Evolutionary conservation across 768 basidiomycete genomes (phyloP), one percentile per base, ranked within the genome.

Genomic region (Clavulina sp.): DNA sequence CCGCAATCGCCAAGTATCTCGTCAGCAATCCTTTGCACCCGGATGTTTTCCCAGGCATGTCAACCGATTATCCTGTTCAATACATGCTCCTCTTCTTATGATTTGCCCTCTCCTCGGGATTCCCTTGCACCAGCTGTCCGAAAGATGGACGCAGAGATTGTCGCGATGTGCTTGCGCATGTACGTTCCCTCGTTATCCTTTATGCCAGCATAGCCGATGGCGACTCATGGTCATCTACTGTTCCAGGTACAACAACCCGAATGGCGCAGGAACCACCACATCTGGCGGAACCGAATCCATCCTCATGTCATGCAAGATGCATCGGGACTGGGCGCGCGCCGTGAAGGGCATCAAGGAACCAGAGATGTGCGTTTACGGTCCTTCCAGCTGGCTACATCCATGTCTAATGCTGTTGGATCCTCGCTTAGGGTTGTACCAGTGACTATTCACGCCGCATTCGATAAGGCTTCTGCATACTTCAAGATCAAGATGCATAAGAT

Each of bases 91-190:
- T n/a, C 18, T 13, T 5, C 41, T 4, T 18, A 19, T 19, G 3
- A 26, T 24, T 23, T 36, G 38, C 24, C 5, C 32, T 19, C 19
- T 26, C 26, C 48, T 49, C 9, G 32, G 16, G 7, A 16, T 9
- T 7, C 43, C 43, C 7, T 49, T 16, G 28, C 24, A 9, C 9
- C 47, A 63, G 81, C 85, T 0, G 67, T 95, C 7, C 74, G 93
- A 46, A 91, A 93, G 68, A 99, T 99, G 93, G 93, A 99, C 60
- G 85, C 89, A 16, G 92, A 96, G 60, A 75, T 92, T 26, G 87
- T 92, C 41, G 71, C 84, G 6, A 89, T 89, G 82, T 84, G 80
- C 55, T 70, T 93, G 44, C 73, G 74, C 52, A 70, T 92, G 71
- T 66, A n/a, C 49, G 57, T 63, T 56, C 7, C 21, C 32, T 31